Evolutionary conservation across 257 asterid genomes (phyloP), one percentile per base, ranked within the genome.

Genomic region (Ligustrum vulgare): DNA sequence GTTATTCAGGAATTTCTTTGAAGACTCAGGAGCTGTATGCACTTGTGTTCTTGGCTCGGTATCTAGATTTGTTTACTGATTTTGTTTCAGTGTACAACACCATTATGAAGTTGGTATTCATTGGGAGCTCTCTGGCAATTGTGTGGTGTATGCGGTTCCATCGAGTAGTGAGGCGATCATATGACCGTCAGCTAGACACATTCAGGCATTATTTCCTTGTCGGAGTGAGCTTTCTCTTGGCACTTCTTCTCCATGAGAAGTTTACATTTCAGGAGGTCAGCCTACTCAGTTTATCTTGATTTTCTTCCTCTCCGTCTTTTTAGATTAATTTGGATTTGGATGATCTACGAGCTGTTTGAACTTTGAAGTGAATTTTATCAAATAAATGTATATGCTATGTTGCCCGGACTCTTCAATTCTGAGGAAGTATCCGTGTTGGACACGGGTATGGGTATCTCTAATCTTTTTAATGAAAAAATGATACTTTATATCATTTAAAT

Each of bases 21-120:
- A 94, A 92, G 96, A 94, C 98, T 34, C 98, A 94, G 87, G 97
- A 92, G 87, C 67, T 94, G 83, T 94, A 87, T 82, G 92, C 96
- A 2, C 51, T 91, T 69, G 96, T 94, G 81, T 94, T 94, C 81
- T 80, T 92, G 86, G 82, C 98, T 80, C 91, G 98, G 54, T 94
- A 92, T 86, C 86, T 94, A 79, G 97, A 92, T 86, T 83, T 94
- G 86, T 85, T 92, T 71, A 90, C 93, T 0, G 95, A 89, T 73
- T 94, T 92, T 85, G 78, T 94, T 72, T 92, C 98, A 23, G 81
- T 92, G 34, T 94, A 94, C 78, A 94, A 94, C 70, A 80, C 97
- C 68, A 74, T 90, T 35, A 94, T 94, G 98, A 94, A 94, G 73
- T 63, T 94, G 86, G 95, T 94, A 72, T 94, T 94, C 81, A 87